Percentiles rank a stretch among this genome's conserved stretches.
Conservation (phyloP, 352 stramenopile species). For the Aphanomyces stellatus region DNA sequence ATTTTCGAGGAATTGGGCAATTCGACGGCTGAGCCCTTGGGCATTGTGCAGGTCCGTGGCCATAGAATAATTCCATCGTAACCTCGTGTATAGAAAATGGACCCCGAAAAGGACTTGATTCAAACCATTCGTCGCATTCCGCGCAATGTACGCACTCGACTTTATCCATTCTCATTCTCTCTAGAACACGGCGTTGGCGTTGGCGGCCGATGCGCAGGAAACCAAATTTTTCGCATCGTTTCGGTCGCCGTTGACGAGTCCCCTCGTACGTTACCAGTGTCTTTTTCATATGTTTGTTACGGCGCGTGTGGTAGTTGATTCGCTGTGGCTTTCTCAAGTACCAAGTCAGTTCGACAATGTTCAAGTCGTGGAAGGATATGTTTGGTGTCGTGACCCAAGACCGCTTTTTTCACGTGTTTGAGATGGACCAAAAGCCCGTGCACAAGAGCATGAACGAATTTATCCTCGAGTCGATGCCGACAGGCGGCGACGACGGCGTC, state of each 20-base stretch:
- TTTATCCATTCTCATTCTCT: not conserved
- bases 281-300: too few species aligned
- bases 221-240: slow-evolving; percentile 51
- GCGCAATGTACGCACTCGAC: slow-evolving; percentile 55
- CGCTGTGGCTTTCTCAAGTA: slow-evolving; percentile 57
- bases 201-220: slow-evolving; percentile 49
- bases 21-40: slow-evolving; percentile 55
- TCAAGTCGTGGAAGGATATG: slow-evolving; percentile 67
- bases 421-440: slow-evolving; percentile 58
- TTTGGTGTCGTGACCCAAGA: slow-evolving; percentile 73
- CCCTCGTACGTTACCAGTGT: slow-evolving; percentile 60
- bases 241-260: slow-evolving; percentile 57
- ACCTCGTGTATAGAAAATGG: slow-evolving; percentile 41
- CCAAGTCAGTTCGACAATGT: slow-evolving; percentile 60
- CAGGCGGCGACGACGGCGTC: slow-evolving; percentile 34
- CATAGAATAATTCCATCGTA: not conserved
- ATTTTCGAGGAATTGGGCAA: slow-evolving; percentile 60
- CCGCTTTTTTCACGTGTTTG: slow-evolving; percentile 57
- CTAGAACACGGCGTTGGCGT: slow-evolving; percentile 59
- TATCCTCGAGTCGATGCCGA: slow-evolving; percentile 49
- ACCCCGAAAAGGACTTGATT: slow-evolving; percentile 67
- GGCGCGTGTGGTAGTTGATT: slow-evolving; percentile 15
- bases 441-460: slow-evolving; percentile 44
- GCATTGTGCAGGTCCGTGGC: slow-evolving; percentile 39
- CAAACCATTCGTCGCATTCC: slow-evolving; percentile 72